These are phyloP conservation scores for Yamadazyma triangularis DNA, from an alignment of 1,139 yeast species.

Conservation along the genomic window DNA sequence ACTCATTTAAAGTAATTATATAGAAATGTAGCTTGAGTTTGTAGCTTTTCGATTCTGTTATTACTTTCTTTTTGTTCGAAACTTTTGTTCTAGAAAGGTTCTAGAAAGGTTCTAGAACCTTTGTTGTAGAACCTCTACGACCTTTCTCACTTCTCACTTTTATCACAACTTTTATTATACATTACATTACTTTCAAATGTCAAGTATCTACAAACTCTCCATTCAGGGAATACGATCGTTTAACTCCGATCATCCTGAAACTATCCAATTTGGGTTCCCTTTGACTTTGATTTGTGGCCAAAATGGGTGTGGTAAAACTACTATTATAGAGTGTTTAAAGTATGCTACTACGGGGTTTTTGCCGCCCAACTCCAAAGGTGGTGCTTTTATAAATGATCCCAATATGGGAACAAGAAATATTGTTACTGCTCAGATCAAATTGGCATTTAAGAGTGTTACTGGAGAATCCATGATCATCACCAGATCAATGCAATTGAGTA, in stretches of 20 bases:
- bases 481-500: conserved; percentile 72
- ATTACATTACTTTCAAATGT: no score
- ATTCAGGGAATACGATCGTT: conserved; percentile 91
- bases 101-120: no score
- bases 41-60: no score
- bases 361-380: conserved; percentile 95
- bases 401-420: conserved; percentile 69
- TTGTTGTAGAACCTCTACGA: no score
- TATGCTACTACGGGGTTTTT: conserved; percentile 94
- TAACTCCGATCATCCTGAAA: conserved; percentile 75
- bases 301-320: conserved; percentile 98
- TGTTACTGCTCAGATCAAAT: conserved; percentile 84
- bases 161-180: no score
- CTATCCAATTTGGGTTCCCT: conserved; percentile 87
- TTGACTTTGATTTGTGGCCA: conserved; percentile 92
- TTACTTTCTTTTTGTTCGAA: no score
- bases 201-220: conserved; percentile 70
- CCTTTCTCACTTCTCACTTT: no score
- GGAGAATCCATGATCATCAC: conserved; percentile 82
- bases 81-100: no score
- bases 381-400: conserved; percentile 96
- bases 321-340: conserved; percentile 89
- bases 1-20: conserved; percentile 28
- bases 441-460: conserved; percentile 74
- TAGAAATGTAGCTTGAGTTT: no score